Percentiles rank a stretch among this genome's conserved stretches.
Conservation (phyloP, 164 flowering plant species). For the Platanus orientalis region DNA sequence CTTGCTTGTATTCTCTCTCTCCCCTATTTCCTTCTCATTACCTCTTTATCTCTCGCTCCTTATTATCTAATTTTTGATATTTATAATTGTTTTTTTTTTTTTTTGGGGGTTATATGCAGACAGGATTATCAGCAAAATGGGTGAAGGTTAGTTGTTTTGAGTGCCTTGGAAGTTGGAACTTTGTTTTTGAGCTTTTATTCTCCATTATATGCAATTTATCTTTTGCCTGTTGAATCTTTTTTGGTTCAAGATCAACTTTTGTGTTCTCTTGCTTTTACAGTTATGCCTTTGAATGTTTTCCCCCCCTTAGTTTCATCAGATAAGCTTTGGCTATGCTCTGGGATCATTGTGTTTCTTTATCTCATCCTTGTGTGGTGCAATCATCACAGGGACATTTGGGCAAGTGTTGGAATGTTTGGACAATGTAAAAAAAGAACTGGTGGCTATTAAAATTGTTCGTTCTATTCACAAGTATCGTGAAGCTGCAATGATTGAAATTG, state of each 20-base stretch:
- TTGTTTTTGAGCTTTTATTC: neutral
- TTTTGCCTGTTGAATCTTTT: neutral
- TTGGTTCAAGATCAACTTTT: neutral
- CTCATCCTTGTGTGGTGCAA: neutral
- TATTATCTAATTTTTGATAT: no score
- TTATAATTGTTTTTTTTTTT: neutral
- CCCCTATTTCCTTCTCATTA: neutral
- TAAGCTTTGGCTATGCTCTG: neutral
- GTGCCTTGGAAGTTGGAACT: no score
- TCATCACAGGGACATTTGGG: constrained; percentile 79
- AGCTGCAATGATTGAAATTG: constrained; percentile 96
- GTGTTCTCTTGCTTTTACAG: no score
- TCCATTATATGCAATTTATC: neutral
- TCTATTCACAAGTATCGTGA: constrained; percentile 83
- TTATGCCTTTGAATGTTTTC: no score
- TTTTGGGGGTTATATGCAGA: constrained; percentile 46
- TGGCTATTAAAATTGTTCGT: constrained; percentile 88
- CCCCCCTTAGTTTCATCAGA: neutral
- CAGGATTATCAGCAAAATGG: constrained; percentile 82
- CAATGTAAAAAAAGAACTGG: constrained; percentile 66
- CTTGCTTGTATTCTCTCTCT: neutral
- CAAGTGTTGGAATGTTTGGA: constrained; percentile 93
- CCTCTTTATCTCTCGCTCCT: neutral
- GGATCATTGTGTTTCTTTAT: constrained; percentile 2
- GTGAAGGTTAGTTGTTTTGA: constrained; percentile 74